These are phyloP conservation scores for Reutealis trisperma DNA, from an alignment of 345 rosid species.

Conservation along the genomic window DNA sequence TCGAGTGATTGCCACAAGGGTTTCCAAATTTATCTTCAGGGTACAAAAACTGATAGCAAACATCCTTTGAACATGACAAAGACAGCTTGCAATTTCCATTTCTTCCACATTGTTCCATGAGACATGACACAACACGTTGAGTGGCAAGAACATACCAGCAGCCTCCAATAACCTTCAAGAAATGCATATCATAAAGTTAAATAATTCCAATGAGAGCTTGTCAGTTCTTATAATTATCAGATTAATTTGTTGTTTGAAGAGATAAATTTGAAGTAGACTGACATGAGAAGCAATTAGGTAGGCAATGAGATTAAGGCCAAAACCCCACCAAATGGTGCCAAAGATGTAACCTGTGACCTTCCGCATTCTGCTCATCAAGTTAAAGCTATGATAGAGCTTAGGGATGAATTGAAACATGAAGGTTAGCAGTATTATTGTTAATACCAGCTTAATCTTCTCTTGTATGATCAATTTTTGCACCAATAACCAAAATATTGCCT, in stretches of 20 bases:
- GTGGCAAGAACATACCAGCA: slow-evolving; percentile 66
- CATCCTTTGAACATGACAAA: slow-evolving; percentile 45
- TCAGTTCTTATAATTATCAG: no score
- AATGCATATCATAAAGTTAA: no score
- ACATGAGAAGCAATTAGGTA: slow-evolving; percentile 65
- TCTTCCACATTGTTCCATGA: slow-evolving; percentile 40
- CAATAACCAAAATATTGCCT: slow-evolving; percentile 44
- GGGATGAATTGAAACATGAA: slow-evolving; percentile 56
- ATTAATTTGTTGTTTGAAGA: neutral
- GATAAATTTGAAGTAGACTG: neutral
- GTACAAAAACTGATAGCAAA: slow-evolving; percentile 42
- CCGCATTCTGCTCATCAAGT: slow-evolving; percentile 52
- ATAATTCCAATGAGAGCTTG: no score
- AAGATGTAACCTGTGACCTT: slow-evolving; percentile 63
- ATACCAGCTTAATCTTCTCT: slow-evolving; percentile 37
- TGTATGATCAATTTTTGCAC: slow-evolving; percentile 43
- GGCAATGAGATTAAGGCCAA: slow-evolving; percentile 53
- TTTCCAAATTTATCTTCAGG: slow-evolving; percentile 27
- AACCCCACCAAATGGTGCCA: slow-evolving; percentile 65
- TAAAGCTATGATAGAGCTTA: slow-evolving; percentile 50
- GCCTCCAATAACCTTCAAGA: slow-evolving; percentile 57
- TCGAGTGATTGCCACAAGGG: slow-evolving; percentile 33
- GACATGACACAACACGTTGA: slow-evolving; percentile 48
- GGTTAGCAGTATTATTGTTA: slow-evolving; percentile 32
- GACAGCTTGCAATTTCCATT: slow-evolving; percentile 34